Evolutionary conservation across 2,329 filamentous ascomycete species (phyloP).

Genomic region (Trichophyton benhamiae): DNA sequence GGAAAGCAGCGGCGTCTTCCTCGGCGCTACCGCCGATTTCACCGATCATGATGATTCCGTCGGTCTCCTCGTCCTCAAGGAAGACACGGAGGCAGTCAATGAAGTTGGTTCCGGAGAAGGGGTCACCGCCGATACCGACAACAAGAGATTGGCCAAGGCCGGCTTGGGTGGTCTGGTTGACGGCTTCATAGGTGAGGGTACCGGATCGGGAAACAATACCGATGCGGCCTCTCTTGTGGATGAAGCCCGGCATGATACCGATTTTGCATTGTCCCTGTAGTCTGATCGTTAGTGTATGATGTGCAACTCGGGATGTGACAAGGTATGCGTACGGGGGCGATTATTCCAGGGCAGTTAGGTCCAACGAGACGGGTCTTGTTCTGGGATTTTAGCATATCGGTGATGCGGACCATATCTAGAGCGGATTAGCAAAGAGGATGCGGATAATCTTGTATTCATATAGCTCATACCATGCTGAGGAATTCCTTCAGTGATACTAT

Average conservation of each 20-base stretch:
- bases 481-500: conserved; percentile 83
- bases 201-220: conserved; percentile 97
- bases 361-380: conserved; percentile 92
- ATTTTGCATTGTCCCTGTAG: conserved; percentile 90
- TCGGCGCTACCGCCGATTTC: conserved; percentile 96
- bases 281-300: conserved; percentile 1
- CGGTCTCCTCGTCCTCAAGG: conserved; percentile 87
- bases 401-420: conserved; percentile 96
- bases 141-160: conserved; percentile 96
- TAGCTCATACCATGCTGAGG: conserved; percentile 70
- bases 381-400: conserved; percentile 94
- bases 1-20: conserved; percentile 94
- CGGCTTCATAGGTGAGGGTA: conserved; percentile 97
- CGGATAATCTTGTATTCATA: neutral
- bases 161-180: conserved; percentile 97
- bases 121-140: conserved; percentile 95
- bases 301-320: neutral
- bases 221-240: conserved; percentile 98
- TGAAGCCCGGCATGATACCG: conserved; percentile 99
- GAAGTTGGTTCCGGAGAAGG: conserved; percentile 98
- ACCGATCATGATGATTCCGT: conserved; percentile 99
- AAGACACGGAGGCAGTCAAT: conserved; percentile 98
- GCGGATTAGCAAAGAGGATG: conserved; percentile 7
- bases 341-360: conserved; percentile 97
- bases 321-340: conserved; percentile 50